These are phyloP conservation scores for Phytophthora constricta DNA, from an alignment of 352 stramenopile species.

Conservation along the genomic window DNA sequence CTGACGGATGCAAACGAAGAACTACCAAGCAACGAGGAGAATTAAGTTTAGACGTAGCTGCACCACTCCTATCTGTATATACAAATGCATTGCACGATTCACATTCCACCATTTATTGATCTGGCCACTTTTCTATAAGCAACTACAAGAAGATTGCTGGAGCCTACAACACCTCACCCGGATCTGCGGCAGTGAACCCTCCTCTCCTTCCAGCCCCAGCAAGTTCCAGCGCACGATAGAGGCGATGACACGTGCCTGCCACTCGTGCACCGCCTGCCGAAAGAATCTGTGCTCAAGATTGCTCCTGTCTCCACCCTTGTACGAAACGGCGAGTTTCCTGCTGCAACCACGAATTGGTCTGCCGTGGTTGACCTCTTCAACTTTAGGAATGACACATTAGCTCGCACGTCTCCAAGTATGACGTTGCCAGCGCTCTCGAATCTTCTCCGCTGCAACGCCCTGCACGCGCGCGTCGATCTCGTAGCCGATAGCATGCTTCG, in stretches of 20 bases:
- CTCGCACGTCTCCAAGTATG: constrained; percentile 4
- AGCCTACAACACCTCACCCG: too few relatives aligned
- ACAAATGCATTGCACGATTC: too few relatives aligned
- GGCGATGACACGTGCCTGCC: constrained; percentile 58
- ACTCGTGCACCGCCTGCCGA: constrained; percentile 49
- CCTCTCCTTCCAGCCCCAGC: constrained; percentile 20
- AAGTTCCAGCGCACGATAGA: constrained; percentile 79
- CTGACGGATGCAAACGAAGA: too few relatives aligned
- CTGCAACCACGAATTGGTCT: constrained; percentile 41
- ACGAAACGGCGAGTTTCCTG: constrained; percentile 80
- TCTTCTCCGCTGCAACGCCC: constrained; percentile 21
- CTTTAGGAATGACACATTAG: constrained; percentile 39
- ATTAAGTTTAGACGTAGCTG: too few relatives aligned
- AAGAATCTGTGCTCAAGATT: constrained; percentile 72
- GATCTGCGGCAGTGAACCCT: too few relatives aligned
- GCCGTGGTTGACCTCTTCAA: constrained; percentile 29
- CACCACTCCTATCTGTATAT: too few relatives aligned
- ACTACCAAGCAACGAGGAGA: too few relatives aligned
- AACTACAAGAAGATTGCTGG: too few relatives aligned
- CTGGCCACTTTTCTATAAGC: too few relatives aligned
- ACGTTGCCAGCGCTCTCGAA: constrained; percentile 2
- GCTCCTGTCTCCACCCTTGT: constrained; percentile 25
- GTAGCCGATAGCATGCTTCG: constrained; percentile 53
- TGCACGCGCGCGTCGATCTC: constrained; percentile 61
- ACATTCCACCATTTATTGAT: too few relatives aligned